A percentile compares a stretch with the other conserved stretches of the same genome.
Evolutionary conservation across 495 filamentous ascomycete species (phyloP).

Genomic region (Halenospora varia): DNA sequence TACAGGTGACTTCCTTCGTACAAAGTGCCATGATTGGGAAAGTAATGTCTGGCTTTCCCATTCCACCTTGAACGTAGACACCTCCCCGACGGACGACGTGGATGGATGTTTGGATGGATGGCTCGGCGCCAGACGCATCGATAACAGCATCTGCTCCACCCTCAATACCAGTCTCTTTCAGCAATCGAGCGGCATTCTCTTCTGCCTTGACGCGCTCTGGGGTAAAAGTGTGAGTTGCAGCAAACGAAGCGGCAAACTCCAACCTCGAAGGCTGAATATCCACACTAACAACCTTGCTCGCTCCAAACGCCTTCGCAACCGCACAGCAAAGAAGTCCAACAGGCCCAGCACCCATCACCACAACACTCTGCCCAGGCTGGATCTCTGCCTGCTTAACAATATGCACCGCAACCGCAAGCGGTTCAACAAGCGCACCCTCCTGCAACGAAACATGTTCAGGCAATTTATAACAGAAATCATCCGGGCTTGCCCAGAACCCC

Average conservation of each 20-base stretch:
- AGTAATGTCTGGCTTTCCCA: slow-evolving; percentile 71
- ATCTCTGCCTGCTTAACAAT: slow-evolving; percentile 65
- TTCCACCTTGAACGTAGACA: slow-evolving; percentile 78
- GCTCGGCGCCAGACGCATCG: slow-evolving; percentile 81
- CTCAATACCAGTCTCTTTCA: slow-evolving; percentile 40
- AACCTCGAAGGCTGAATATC: slow-evolving; percentile 71
- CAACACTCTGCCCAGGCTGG: slow-evolving; percentile 64
- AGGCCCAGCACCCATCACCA: slow-evolving; percentile 84
- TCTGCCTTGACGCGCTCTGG: slow-evolving; percentile 49
- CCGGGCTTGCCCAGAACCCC: slow-evolving; percentile 71
- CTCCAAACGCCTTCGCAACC: slow-evolving; percentile 76
- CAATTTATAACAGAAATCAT: slow-evolving; percentile 81
- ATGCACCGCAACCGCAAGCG: slow-evolving; percentile 79
- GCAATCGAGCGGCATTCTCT: slow-evolving; percentile 58
- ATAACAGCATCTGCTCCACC: slow-evolving; percentile 73
- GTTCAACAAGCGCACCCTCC: slow-evolving; percentile 83
- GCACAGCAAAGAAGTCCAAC: slow-evolving; percentile 78
- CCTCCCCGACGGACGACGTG: slow-evolving; percentile 69
- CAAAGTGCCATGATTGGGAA: slow-evolving; percentile 84
- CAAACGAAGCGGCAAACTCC: slow-evolving; percentile 63
- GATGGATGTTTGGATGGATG: slow-evolving; percentile 69
- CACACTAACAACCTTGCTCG: slow-evolving; percentile 65
- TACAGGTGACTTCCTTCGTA: slow-evolving; percentile 75
- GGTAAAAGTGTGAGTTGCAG: slow-evolving; percentile 62
- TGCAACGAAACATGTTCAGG: slow-evolving; percentile 63